Evolutionary conservation across 352 stramenopile species (phyloP), one percentile per base, ranked within the genome.

Genomic region (Pythium folliculosum): DNA sequence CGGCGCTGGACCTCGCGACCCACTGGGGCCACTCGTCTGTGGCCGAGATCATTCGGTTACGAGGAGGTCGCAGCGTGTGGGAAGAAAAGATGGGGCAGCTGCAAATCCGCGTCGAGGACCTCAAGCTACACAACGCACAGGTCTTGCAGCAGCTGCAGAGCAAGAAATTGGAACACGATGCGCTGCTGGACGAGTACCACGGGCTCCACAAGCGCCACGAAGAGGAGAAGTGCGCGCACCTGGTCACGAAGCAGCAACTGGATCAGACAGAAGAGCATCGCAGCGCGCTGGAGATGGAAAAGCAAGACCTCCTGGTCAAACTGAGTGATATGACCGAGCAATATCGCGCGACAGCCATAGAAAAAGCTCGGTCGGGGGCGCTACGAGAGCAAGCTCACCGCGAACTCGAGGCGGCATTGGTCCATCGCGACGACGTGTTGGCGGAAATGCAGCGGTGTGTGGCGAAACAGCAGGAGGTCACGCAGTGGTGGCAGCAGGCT

Each of bases 1-100:
- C 84, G 2, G 84, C 82, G 0, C 58, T 92, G 19, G 84, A 92
- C 48, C 72, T 92, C 13, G 82, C 84, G 13, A 89, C 77, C 1
- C 84, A 92, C 57, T 92, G 84, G 84, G 82, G 84, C 23, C 84
- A 92, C 62, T 90, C 84, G 2, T 68, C 79, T 1, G 82, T 88
- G 0, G 84, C 84, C 0, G 82, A 92, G 67, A 73, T 92, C 8
- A 85, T 92, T 57, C 82, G 81, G 14, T 62, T 90, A 2, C 72
- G 84, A 25, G 84, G 84, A 30, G 84, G 80, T 7, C 75, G 67
- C 48, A 91, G 82, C 37, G 82, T 89, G 8, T 92, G 84, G 82
- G 82, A 92, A 75, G 82, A 89, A 52, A 92, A 92, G 47, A 69
- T 92, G 27, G 82, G 82, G 1, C 60, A 80, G 1, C 62, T 92